Evolutionary conservation across 148 eudicot species (phyloP).

Genomic region (Amaranthus hypochondriacus): DNA sequence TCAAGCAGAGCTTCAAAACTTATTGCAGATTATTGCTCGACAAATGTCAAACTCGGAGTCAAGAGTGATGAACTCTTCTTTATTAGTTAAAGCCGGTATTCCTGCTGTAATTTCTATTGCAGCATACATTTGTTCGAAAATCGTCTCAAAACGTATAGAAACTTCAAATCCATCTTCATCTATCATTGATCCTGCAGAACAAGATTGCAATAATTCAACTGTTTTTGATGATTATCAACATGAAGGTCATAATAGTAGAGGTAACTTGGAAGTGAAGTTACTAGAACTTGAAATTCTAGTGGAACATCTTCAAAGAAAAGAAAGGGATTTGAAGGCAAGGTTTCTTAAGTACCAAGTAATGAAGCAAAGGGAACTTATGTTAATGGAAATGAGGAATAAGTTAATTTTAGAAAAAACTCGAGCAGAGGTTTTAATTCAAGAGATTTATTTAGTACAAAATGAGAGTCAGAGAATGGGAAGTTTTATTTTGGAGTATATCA

Average conservation of each 20-base stretch:
- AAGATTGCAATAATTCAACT: slow-evolving; percentile 15
- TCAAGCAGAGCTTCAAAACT: slow-evolving; percentile 3
- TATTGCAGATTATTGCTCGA: slow-evolving; percentile 2
- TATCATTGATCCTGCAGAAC: neutral
- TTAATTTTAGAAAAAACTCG: slow-evolving; percentile 31
- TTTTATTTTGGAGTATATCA: slow-evolving; percentile 26
- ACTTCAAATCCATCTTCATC: neutral
- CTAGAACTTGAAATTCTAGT: slow-evolving; percentile 26
- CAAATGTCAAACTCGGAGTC: slow-evolving; percentile 31
- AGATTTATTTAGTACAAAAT: slow-evolving; percentile 24
- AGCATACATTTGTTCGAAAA: slow-evolving; percentile 33
- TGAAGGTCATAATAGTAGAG: neutral
- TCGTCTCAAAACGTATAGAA: slow-evolving; percentile 19
- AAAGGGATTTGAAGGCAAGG: slow-evolving; percentile 27
- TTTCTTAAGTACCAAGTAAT: slow-evolving; percentile 30
- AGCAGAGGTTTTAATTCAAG: slow-evolving; percentile 40
- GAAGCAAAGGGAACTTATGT: slow-evolving; percentile 41
- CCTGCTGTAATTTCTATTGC: slow-evolving; percentile 41
- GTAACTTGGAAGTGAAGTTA: slow-evolving; percentile 31
- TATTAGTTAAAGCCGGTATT: slow-evolving; percentile 41
- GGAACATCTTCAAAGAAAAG: slow-evolving; percentile 33
- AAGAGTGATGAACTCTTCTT: slow-evolving; percentile 37
- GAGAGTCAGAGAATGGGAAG: slow-evolving; percentile 32
- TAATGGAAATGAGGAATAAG: slow-evolving; percentile 34
- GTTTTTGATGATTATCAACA: slow-evolving; percentile 11